Evolutionary conservation across 139 green algal genomes (phyloP).

Genomic region (Chlamydomonas eustigma): DNA sequence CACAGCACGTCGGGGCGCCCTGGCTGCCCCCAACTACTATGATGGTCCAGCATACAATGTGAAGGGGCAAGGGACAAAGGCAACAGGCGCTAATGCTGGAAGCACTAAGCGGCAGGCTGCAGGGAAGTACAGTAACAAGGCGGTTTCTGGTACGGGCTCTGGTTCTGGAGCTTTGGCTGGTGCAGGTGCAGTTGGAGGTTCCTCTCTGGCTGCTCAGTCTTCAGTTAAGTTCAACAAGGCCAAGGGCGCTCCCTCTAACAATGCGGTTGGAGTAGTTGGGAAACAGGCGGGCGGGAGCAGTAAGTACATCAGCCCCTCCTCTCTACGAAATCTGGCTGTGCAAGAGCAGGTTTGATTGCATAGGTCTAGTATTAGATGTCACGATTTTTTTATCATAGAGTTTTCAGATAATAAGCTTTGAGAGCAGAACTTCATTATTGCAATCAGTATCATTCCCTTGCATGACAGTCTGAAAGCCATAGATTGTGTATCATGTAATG

Average conservation of each 20-base stretch:
- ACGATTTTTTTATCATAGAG: too few species aligned
- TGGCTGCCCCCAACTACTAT: background rate
- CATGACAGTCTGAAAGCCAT: too few species aligned
- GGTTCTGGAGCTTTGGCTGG: background rate
- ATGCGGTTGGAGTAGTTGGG: background rate
- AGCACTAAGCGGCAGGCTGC: background rate
- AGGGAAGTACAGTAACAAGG: background rate
- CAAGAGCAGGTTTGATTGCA: background rate
- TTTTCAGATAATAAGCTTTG: too few species aligned
- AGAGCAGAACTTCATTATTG: too few species aligned
- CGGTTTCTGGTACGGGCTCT: background rate
- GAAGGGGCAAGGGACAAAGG: background rate
- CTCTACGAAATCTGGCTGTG: background rate
- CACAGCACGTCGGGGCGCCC: background rate
- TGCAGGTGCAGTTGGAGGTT: background rate
- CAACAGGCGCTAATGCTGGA: background rate
- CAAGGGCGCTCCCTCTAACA: background rate
- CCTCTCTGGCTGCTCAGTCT: background rate
- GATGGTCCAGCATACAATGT: background rate
- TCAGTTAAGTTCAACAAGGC: constrained; percentile 2
- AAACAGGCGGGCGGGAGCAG: background rate
- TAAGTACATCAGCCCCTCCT: constrained; percentile 1
- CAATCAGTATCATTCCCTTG: too few species aligned
- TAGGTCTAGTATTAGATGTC: too few species aligned
- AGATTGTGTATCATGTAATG: too few species aligned